Base-by-base conservation (phyloP, 2,329 filamentous ascomycete species). In the Fusarium mangiferae region DNA sequence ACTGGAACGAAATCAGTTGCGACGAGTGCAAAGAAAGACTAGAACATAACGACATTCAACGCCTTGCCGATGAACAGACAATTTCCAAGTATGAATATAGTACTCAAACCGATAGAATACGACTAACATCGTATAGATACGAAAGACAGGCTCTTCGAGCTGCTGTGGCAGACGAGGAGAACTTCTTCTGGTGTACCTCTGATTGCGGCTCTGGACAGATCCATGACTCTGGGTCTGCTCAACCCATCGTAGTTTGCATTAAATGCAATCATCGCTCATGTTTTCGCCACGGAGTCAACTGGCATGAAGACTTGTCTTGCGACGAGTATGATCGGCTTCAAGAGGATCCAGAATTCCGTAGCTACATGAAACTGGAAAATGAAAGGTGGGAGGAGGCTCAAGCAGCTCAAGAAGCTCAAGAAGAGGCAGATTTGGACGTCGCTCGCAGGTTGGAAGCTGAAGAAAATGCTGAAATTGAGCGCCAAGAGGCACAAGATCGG, bases 131-230 rank as follows among this genome's bases (percentile, higher is more conserved):
- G 12, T 13, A 6, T 55, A 84, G 83, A 42, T 85, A 88, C 68
- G 84, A 88, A 57, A 80, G 76, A 2, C 79, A 88, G 39, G 79
- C 83, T 11, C 80, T 85, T 7, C 82, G 85, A 24, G 82, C 83
- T 17, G 83, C 83, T 17, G 80, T 89, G 60, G 82, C 83, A 24
- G 76, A 80, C 26, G 79, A 85, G 3, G 80, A 83, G 0, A 84
- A 84, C 38, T 90, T 89, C 72, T 78, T 84, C 20, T 89, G 87
- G 85, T 91, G 89, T 72, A 83, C 88, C 3, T 80, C 86, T 1
- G 82, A 80, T 6, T 91, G 89, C 73, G 83, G 81, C 14, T 85
- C 83, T 2, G 88, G 89, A 0, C 88, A 90, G 70, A 81, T 89
- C 6, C 88, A 90, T 52, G 80, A 82, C 4, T 81, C 78, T 7